phyloP scores from a whole-genome alignment of 257 asterid genomes.

The Plantago elongata region DNA sequence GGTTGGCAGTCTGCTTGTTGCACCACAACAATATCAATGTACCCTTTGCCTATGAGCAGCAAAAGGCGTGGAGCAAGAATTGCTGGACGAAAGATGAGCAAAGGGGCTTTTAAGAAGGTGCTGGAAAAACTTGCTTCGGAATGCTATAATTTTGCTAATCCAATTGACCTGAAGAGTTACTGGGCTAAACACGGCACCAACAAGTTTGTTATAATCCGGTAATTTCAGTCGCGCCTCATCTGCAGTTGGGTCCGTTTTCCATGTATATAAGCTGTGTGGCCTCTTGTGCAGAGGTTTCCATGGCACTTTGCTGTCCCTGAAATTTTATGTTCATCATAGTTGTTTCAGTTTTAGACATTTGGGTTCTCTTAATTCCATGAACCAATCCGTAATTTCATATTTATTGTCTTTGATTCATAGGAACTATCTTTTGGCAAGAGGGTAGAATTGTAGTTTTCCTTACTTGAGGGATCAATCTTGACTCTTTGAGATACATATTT shows the following conservation, averaged over 20 bases:
- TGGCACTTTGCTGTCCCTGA: constrained; percentile 33
- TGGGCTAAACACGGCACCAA: constrained; percentile 99
- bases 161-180: constrained; percentile 83
- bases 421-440: no score
- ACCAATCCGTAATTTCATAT: no score
- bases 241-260: constrained; percentile 39
- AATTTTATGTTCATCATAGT: constrained; percentile 25
- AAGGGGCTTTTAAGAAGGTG: constrained; percentile 94
- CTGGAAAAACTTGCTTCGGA: constrained; percentile 81
- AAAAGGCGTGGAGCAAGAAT: constrained; percentile 93
- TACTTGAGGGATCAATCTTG: no score
- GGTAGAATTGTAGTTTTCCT: no score
- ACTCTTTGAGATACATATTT: no score
- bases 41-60: constrained; percentile 93
- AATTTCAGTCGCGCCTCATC: constrained; percentile 28
- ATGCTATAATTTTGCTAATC: constrained; percentile 65
- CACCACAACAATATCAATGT: constrained; percentile 83
- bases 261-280: constrained; percentile 61
- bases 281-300: constrained; percentile 39
- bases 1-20: constrained; percentile 99
- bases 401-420: no score
- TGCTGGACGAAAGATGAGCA: constrained; percentile 98
- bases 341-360: constrained; percentile 34
- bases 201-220: constrained; percentile 92
- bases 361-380: constrained; percentile 25